Conservation (phyloP, 2,329 filamentous ascomycete species). For the Ophiostoma sp. region DNA sequence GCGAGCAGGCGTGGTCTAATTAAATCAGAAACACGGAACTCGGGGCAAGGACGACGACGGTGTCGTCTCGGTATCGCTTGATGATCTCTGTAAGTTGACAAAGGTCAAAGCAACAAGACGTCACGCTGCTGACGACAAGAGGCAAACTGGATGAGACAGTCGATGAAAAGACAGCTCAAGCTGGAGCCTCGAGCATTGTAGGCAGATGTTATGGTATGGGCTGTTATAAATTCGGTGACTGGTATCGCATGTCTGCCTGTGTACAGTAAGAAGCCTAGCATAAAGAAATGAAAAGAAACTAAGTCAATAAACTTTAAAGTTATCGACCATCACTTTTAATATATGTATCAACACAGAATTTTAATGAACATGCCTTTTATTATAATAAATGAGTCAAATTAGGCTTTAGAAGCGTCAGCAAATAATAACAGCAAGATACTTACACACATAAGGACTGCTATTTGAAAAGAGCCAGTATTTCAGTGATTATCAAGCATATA, state of each 20-base stretch:
- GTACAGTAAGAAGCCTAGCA: no score
- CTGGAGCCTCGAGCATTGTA: slow-evolving; percentile 4
- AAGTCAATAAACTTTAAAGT: background rate
- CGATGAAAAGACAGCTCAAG: no score
- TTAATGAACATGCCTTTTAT: background rate
- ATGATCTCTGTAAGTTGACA: background rate
- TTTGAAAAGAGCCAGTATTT: no score
- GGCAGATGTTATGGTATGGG: background rate
- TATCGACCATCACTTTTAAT: background rate
- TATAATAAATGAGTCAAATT: background rate
- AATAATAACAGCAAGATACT: no score
- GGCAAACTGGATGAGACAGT: background rate
- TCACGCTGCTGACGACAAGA: slow-evolving; percentile 17
- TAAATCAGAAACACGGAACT: background rate
- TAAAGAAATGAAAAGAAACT: background rate
- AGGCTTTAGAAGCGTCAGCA: no score
- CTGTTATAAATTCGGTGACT: background rate
- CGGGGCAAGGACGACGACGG: background rate
- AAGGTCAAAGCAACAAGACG: background rate
- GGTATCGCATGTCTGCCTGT: background rate
- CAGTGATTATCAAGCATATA: no score
- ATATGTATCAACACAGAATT: background rate
- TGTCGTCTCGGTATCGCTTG: slow-evolving; percentile 3
- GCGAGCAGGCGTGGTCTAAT: background rate
- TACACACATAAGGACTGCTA: no score